phyloP scores from a whole-genome alignment of 768 basidiomycete species.

The Kwoniella shandongensis region DNA sequence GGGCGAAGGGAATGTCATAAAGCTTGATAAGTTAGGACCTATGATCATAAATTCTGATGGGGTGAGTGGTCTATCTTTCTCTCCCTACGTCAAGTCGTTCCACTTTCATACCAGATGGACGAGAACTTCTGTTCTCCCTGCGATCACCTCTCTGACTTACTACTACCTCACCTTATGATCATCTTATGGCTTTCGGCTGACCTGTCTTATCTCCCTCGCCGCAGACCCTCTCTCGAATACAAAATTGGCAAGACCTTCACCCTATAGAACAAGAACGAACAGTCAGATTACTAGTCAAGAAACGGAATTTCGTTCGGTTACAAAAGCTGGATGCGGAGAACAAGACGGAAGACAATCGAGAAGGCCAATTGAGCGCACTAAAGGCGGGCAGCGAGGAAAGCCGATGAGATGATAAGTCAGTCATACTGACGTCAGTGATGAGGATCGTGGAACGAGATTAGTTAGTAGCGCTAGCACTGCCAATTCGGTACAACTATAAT shows the following conservation, averaged over 20 bases:
- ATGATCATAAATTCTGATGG: constrained; percentile 70
- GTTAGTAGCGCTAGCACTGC: too few relatives aligned
- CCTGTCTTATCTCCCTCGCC: neutral
- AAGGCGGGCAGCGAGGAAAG: neutral
- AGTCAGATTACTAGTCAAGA: constrained; percentile 59
- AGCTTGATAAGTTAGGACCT: constrained; percentile 64
- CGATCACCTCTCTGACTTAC: too few relatives aligned
- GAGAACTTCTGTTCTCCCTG: neutral
- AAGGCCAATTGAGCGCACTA: constrained; percentile 17
- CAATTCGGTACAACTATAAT: too few relatives aligned
- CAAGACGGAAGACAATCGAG: constrained; percentile 12
- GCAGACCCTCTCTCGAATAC: constrained; percentile 68
- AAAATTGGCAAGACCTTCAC: constrained; percentile 66
- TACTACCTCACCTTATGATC: neutral
- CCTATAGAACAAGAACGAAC: constrained; percentile 63
- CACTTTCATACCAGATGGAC: neutral
- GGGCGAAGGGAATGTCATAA: constrained; percentile 54
- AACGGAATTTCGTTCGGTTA: constrained; percentile 47
- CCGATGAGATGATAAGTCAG: neutral
- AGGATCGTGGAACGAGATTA: too few relatives aligned
- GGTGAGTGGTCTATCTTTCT: constrained; percentile 52
- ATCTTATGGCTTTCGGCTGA: neutral
- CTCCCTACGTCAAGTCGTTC: neutral
- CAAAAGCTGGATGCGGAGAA: constrained; percentile 38
- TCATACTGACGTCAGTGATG: neutral